A percentile compares a stretch with the other conserved stretches of the same genome.
phyloP scores from a whole-genome alignment of 2,329 filamentous ascomycete genomes.

The Verticillium isaacii region DNA sequence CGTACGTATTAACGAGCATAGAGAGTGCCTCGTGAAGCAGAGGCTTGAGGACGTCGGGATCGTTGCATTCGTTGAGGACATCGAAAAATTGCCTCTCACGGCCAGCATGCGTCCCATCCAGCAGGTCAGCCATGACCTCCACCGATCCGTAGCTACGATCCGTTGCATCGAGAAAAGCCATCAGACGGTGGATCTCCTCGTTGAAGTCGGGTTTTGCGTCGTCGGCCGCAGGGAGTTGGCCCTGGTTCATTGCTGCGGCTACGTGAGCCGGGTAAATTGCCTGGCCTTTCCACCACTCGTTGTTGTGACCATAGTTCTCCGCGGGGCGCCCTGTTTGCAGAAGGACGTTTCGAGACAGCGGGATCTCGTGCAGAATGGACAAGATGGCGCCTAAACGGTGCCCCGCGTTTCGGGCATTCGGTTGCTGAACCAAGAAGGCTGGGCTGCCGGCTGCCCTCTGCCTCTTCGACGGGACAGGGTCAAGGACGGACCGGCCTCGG shows the following conservation, averaged over 20 bases:
- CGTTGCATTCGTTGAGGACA: conserved; percentile 21
- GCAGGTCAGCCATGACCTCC: conserved; percentile 37
- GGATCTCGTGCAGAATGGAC: conserved; percentile 57
- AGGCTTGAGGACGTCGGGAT: conserved; percentile 18
- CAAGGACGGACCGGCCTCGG: conserved; percentile 15
- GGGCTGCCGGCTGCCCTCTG: conserved; percentile 39
- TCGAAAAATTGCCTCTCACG: conserved; percentile 41
- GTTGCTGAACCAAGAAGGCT: conserved; percentile 42
- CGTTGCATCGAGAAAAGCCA: conserved; percentile 58
- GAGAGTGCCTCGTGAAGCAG: conserved; percentile 22
- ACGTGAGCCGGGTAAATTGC: conserved; percentile 38
- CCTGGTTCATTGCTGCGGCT: conserved; percentile 25
- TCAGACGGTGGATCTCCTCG: conserved; percentile 55
- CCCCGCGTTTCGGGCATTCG: conserved; percentile 25
- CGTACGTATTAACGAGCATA: conserved; percentile 23
- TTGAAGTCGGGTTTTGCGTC: conserved; percentile 32
- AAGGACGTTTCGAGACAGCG: conserved; percentile 51
- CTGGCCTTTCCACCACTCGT: conserved; percentile 58
- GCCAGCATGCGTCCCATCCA: conserved; percentile 25
- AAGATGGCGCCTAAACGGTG: conserved; percentile 48
- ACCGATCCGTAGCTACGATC: conserved; percentile 56
- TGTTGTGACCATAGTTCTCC: conserved; percentile 48
- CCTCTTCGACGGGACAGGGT: conserved; percentile 33
- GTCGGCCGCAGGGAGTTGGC: conserved; percentile 24
- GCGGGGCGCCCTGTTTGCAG: conserved; percentile 36